Conservation (phyloP, 2,329 filamentous ascomycete species). For the Sphaceloma murrayae region DNA sequence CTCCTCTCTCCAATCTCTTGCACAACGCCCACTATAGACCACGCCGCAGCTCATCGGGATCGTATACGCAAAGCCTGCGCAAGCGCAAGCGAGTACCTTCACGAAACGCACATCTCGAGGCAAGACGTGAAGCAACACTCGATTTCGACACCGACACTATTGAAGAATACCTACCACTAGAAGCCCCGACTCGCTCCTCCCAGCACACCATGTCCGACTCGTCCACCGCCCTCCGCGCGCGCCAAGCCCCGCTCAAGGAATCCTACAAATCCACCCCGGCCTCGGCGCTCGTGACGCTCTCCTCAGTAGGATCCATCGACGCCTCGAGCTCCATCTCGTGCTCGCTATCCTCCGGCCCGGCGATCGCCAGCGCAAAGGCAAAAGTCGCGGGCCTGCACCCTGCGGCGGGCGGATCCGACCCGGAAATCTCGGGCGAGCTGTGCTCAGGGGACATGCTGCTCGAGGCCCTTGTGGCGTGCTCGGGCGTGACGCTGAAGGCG, state of each 20-base stretch:
- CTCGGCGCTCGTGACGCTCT: slow-evolving; percentile 39
- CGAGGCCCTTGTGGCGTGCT: slow-evolving; percentile 42
- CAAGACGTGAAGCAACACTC: no score
- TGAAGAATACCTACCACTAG: background rate
- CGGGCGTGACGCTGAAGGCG: slow-evolving; percentile 43
- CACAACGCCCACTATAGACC: no score
- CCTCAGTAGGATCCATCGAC: slow-evolving; percentile 37
- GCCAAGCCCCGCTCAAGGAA: slow-evolving; percentile 42
- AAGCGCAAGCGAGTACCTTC: no score
- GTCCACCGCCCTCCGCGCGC: slow-evolving; percentile 33
- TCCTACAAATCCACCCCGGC: slow-evolving; percentile 37
- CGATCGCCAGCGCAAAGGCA: slow-evolving; percentile 33
- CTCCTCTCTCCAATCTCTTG: no score
- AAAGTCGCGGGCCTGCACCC: slow-evolving; percentile 41
- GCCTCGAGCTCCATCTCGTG: slow-evolving; percentile 37
- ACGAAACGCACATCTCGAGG: no score
- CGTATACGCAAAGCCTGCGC: no score
- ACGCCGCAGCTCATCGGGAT: no score
- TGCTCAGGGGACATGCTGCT: slow-evolving; percentile 44
- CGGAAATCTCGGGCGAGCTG: slow-evolving; percentile 37
- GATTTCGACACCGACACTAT: no score
- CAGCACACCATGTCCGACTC: slow-evolving; percentile 15
- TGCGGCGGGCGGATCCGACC: slow-evolving; percentile 38
- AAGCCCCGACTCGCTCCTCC: background rate
- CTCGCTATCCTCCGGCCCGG: slow-evolving; percentile 36